Conservation (phyloP, 2,329 filamentous ascomycete genomes). For the Arthrobotrys entomopaga region DNA sequence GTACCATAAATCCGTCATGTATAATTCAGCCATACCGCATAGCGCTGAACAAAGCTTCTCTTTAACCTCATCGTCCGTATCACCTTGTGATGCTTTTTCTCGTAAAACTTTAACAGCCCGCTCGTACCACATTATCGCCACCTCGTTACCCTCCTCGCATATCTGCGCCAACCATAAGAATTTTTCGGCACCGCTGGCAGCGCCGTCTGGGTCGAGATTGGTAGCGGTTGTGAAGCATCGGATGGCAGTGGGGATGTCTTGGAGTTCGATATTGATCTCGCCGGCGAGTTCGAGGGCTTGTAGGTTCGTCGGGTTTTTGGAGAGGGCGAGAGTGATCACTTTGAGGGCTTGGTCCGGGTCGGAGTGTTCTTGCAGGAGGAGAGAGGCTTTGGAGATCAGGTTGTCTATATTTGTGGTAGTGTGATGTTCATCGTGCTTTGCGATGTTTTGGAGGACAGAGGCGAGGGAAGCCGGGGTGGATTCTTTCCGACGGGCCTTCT, state of each 20-base stretch:
- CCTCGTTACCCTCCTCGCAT: conserved; percentile 74
- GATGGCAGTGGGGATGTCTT: conserved; percentile 80
- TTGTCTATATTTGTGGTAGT: conserved; percentile 31
- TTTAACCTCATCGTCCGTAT: conserved; percentile 70
- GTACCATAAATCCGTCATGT: conserved; percentile 96
- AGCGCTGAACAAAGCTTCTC: conserved; percentile 87
- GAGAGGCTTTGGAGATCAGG: conserved; percentile 28
- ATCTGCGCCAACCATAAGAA: conserved; percentile 95
- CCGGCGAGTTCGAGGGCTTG: conserved; percentile 79
- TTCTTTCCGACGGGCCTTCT: conserved; percentile 53
- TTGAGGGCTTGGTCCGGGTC: conserved; percentile 54
- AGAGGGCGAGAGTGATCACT: conserved; percentile 52
- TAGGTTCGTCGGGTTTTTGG: conserved; percentile 61
- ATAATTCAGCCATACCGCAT: conserved; percentile 93
- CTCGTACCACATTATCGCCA: conserved; percentile 75
- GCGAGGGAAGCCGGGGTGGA: conserved; percentile 27
- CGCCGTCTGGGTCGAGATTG: conserved; percentile 78
- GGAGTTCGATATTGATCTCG: conserved; percentile 82
- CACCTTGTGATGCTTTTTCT: conserved; percentile 61
- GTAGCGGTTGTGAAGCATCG: conserved; percentile 78
- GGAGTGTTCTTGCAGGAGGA: conserved; percentile 45
- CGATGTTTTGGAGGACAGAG: conserved; percentile 53
- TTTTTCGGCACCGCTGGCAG: conserved; percentile 82
- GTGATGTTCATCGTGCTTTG: conserved; percentile 35
- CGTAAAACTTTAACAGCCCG: conserved; percentile 78